Base-by-base conservation (phyloP, 2,329 filamentous ascomycete genomes). In the Blastomyces silverae region DNA sequence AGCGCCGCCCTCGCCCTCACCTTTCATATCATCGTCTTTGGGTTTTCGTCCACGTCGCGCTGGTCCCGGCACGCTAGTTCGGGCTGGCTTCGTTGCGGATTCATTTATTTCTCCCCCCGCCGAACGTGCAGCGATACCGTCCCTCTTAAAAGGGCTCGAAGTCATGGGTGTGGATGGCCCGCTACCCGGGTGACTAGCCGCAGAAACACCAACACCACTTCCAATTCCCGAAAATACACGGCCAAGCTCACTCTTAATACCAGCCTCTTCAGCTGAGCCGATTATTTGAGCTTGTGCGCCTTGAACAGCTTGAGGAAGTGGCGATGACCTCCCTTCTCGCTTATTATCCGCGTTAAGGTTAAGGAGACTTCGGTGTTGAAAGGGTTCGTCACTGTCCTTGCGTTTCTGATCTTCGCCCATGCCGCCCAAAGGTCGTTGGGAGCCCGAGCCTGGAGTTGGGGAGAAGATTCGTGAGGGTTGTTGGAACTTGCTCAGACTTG, bases 171-270 rank as follows among this genome's bases (percentile, higher is more conserved):
- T 87, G 1, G 82, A 79, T 13, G 79, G 79, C 20, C 81, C 81
- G 68, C 81, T 82, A n/a, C 76, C 79, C 46, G 79, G 77, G 44
- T 80, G 77, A 17, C 77, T 77, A 55, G 78, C 79, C 25, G 81
- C 81, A 37, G 79, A 78, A 67, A 81, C 82, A 39, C 85, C 85
- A 22, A 88, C 81, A 46, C 87, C 87, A 74, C 85, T 87, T 20
- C 87, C 92, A 69, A 97, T 91, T n/a, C 93, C 93, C 22, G 91
- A 91, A 77, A 96, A 97, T 83, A 97, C 96, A 67, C 91, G 88
- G 37, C 92, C 92, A 74, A 97, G 92, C 74, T 97, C 93, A 73
- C 88, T 95, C 81, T 97, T 96, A 73, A 97, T 96, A 55, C 89
- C 89, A 13, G 91, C 89, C 74, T 96, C 92, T 20, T 88, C 89